Evolutionary conservation across 306 rosid genomes (phyloP).

Genomic region (Castanea sativa): DNA sequence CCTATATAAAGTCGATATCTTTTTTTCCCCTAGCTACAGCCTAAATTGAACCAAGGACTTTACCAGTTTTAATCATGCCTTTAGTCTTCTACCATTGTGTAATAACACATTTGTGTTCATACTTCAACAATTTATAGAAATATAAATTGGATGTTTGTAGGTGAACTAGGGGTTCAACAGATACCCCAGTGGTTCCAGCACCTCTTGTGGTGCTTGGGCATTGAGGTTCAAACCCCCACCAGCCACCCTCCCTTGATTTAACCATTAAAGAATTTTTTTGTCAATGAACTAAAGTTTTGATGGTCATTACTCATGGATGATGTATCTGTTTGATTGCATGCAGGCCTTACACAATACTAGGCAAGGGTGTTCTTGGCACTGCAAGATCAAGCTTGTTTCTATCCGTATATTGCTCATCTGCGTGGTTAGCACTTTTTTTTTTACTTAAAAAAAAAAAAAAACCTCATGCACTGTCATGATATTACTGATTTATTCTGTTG

Average conservation of each 20-base stretch:
- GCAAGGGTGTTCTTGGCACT: slow-evolving; percentile 83
- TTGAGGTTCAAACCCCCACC: too few species aligned
- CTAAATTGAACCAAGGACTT: not conserved
- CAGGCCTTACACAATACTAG: slow-evolving; percentile 70
- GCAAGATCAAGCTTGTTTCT: slow-evolving; percentile 97
- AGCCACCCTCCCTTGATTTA: too few species aligned
- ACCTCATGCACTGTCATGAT: slow-evolving; percentile 5
- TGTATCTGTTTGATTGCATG: slow-evolving; percentile 29
- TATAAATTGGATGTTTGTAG: not conserved
- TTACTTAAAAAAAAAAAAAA: not conserved
- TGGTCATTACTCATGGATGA: slow-evolving; percentile 5
- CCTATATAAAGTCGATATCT: not conserved
- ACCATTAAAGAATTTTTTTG: too few species aligned
- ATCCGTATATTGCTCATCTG: slow-evolving; percentile 81
- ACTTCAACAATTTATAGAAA: not conserved
- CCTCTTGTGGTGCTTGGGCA: too few species aligned
- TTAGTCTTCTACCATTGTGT: not conserved
- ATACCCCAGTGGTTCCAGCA: too few species aligned
- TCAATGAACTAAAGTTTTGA: slow-evolving; percentile 2
- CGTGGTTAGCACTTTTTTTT: slow-evolving; percentile 60
- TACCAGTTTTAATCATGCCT: not conserved
- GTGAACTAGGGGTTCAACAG: too few species aligned
- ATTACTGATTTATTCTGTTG: not conserved
- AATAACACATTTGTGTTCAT: not conserved
- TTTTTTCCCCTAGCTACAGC: not conserved